Evolutionary conservation across 2,329 filamentous ascomycete genomes (phyloP), one percentile per base, ranked within the genome.

Genomic region (Tolypocladium ovalisporum): DNA sequence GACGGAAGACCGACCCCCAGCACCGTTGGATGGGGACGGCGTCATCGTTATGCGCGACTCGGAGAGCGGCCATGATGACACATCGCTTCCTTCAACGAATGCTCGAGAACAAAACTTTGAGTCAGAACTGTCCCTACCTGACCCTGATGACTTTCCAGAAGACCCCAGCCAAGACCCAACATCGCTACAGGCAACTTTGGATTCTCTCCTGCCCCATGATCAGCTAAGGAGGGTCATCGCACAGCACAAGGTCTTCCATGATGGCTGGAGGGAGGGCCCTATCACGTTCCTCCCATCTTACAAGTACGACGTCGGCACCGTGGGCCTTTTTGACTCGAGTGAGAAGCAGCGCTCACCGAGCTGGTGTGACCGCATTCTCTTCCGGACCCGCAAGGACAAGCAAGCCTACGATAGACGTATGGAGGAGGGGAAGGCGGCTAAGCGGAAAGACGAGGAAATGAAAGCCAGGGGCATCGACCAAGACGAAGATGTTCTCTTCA

Each of bases 291-390:
- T 97, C 19, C 94, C 94, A 1, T 95, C 94, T 0, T 99, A 99
- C 73, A 99, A 99, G 71, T 99, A 99, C 64, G 95, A 99, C 66
- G 79, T 96, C 34, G 94, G 94, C n/a, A 96, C 88, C 35, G 84
- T 96, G 36, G 89, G 89, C 2, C 81, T 91, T 35, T 99, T 97
- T 68, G 95, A 99, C 73, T 90, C 92, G 0, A 96, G 92, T 63
- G 94, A 97, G 68, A 99, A 99, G 75, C 87, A 87, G 62, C 83
- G 95, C 56, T 88, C 89, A 2, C 94, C 94, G 3, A 96, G 91
- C 68, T 99, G 94, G 93, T 99, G 94, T 69, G 94, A 99, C 73
- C 87, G 94, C 19, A 92, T 99, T 52, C 73, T 99, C 1, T 99
- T 86, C 69, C 82, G 93, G 9, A 94, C 90, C 2, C 83, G 87